These are phyloP conservation scores for Calamus simplicifolius DNA, from an alignment of 176 grass and related monocot species.

Conservation along the genomic window DNA sequence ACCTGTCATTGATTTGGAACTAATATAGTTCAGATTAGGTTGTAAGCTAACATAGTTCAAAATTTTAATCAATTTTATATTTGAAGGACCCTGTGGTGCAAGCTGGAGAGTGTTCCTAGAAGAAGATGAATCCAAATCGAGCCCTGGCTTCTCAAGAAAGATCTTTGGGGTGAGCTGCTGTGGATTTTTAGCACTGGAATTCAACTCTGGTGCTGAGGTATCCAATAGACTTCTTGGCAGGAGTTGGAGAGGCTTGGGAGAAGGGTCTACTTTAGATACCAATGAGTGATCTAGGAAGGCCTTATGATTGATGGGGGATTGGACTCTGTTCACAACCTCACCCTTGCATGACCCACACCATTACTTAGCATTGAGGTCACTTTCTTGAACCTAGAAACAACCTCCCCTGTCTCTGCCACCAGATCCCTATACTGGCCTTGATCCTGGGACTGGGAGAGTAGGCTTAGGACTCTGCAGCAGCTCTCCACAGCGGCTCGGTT, in stretches of 20 bases:
- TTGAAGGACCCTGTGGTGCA: constrained; percentile 24
- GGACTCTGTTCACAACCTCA: constrained; percentile 32
- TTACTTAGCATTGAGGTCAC: constrained; percentile 50
- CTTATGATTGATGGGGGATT: constrained; percentile 31
- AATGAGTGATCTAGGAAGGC: constrained; percentile 32
- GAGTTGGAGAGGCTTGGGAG: constrained; percentile 23
- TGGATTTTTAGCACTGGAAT: constrained; percentile 18
- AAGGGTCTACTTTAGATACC: neutral
- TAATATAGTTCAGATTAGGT: no score
- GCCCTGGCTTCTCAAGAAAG: constrained; percentile 25
- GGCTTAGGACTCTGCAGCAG: constrained; percentile 59
- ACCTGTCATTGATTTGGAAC: no score
- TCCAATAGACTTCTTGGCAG: constrained; percentile 16
- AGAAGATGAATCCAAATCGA: neutral
- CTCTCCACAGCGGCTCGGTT: constrained; percentile 71
- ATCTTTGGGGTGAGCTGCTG: constrained; percentile 26
- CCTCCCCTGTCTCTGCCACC: constrained; percentile 48
- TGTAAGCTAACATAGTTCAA: no score
- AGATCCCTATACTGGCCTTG: constrained; percentile 38
- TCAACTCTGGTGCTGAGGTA: constrained; percentile 10
- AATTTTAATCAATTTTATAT: no score
- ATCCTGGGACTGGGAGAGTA: constrained; percentile 56
- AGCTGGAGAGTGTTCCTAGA: neutral
- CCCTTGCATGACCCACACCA: constrained; percentile 43
- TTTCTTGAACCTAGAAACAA: constrained; percentile 67